These are phyloP conservation scores for Fonsecaea multimorphosa DNA, from an alignment of 2,329 filamentous ascomycete genomes.

Conservation along the genomic window DNA sequence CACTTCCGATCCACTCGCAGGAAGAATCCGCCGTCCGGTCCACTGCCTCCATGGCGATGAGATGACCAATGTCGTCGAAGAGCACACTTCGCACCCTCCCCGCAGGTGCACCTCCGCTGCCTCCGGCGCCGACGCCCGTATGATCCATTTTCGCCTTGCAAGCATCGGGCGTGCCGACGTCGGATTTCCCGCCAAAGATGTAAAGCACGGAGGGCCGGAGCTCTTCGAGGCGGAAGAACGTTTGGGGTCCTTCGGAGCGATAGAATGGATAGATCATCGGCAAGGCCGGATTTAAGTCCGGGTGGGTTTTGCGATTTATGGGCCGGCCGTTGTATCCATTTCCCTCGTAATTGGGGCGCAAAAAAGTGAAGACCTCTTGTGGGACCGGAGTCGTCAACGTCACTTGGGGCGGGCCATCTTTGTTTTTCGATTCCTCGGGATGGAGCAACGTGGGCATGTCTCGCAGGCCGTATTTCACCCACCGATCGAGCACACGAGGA, in stretches of 20 bases:
- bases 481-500: constrained; percentile 74
- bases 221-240: constrained; percentile 50
- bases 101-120: constrained; percentile 62
- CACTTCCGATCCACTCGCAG: constrained; percentile 36
- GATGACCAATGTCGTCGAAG: constrained; percentile 39
- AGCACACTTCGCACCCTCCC: constrained; percentile 40
- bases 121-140: constrained; percentile 48
- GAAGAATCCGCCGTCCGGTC: constrained; percentile 38
- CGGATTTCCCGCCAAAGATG: constrained; percentile 52
- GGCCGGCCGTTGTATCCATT: constrained; percentile 57
- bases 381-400: constrained; percentile 81
- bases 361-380: constrained; percentile 73
- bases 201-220: constrained; percentile 56
- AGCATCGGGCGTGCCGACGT: constrained; percentile 48
- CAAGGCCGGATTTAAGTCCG: constrained; percentile 51
- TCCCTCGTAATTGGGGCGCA: constrained; percentile 63
- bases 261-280: constrained; percentile 51
- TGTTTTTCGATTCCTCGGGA: constrained; percentile 56
- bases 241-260: constrained; percentile 48
- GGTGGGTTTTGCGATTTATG: constrained; percentile 51
- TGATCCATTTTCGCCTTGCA: constrained; percentile 51
- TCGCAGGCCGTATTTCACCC: constrained; percentile 77
- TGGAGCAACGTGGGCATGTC: constrained; percentile 67
- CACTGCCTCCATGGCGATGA: constrained; percentile 42
- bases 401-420: constrained; percentile 60